Base-by-base conservation (phyloP, 177 flowering plant species). In the Vitis hybrid region DNA sequence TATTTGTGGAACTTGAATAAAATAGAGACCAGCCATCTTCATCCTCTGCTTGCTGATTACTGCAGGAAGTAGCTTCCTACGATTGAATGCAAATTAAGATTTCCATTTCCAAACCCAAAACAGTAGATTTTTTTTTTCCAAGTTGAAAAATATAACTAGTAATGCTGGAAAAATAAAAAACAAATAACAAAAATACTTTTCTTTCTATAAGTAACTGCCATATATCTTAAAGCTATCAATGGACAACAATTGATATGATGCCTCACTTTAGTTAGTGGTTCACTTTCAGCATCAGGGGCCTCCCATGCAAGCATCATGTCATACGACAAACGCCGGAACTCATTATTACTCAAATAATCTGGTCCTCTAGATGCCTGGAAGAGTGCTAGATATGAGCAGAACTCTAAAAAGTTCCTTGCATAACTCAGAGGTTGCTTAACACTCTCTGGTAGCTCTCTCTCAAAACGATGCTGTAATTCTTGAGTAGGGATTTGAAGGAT, bases 281-380 rank as follows among this genome's bases (percentile, higher is more conserved):
- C 81, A 62, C 70, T 73, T 40, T 81, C 85, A 55, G 54, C 67
- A 57, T 78, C 81, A 30, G 94, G 89, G 46, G 75, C 68, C 68
- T 93, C 98, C 98, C 98, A 93, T 2, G 98, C 95, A 65, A 91
- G 85, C 98, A 93, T 93, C 97, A 93, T 87, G 74, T 93, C 98
- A 74, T 76, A 93, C 9, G 86, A 83, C 79, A 91, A 70, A 4
- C 84, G 87, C 15, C 86, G 84, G 71, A 93, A 86, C 8, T 87
- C 88, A 72, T 84, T 88, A 67, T 91, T 87, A 69, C 77, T 75
- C 81, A 92, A 71, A 76, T 84, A 85, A 78, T 84, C 85, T 10
- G 88, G 78, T 57, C 68, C 61, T 27, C 76, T 73, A 48, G 75
- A 81, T 54, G 79, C 13, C 19, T 64, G n/a, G 55, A 75, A 40